Evolutionary conservation across 257 asterid genomes (phyloP).

Genomic region (Solanum verrucosum): DNA sequence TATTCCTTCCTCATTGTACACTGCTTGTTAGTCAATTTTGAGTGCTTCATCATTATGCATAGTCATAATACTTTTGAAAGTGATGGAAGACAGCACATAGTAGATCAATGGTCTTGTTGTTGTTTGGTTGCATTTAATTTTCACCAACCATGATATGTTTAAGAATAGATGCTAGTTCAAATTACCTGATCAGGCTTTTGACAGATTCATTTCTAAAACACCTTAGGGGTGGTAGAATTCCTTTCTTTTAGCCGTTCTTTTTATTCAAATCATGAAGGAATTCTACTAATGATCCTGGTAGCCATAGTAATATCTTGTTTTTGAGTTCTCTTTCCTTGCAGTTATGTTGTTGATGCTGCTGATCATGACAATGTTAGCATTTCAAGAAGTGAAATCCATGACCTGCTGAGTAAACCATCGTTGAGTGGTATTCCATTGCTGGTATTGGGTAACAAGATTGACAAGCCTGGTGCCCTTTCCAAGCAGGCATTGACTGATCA

Average conservation of each 20-base stretch:
- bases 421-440: conserved; percentile 88
- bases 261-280: not conserved
- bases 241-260: not conserved
- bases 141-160: not conserved
- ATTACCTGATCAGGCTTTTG: not conserved
- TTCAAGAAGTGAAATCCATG: conserved; percentile 83
- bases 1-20: not conserved
- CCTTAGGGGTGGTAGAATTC: not conserved
- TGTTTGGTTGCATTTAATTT: not conserved
- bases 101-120: not conserved
- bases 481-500: conserved; percentile 84
- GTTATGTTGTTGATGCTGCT: conserved; percentile 97
- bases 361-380: conserved; percentile 76
- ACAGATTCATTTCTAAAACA: not conserved
- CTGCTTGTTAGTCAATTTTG: not conserved
- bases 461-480: conserved; percentile 73
- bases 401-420: conserved; percentile 82
- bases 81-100: not conserved
- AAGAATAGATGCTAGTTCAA: not conserved
- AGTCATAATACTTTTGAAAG: not conserved
- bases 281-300: not conserved
- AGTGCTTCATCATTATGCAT: not conserved
- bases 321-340: conserved; percentile 19
- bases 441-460: conserved; percentile 90
- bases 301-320: not conserved